Percentiles rank a stretch among this genome's conserved stretches.
phyloP scores from a whole-genome alignment of 2,329 filamentous ascomycete genomes.

The Xylariaceae sp. region DNA sequence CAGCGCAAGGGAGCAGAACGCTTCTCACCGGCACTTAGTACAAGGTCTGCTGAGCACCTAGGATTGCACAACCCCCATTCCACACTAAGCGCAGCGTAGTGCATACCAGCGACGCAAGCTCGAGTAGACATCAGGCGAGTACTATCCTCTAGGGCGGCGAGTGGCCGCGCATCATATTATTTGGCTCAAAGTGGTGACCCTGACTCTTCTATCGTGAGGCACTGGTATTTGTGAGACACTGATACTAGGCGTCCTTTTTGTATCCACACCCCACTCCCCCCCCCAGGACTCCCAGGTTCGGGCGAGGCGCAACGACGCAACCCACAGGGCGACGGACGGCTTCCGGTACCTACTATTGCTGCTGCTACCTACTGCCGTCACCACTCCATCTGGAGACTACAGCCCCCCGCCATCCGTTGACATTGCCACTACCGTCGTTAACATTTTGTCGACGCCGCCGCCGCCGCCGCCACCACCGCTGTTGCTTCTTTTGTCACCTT shows the following conservation, averaged over 20 bases:
- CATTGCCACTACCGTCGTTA: background rate
- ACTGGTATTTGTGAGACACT: constrained; percentile 32
- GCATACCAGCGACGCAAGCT: too few species aligned
- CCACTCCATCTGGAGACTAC: too few species aligned
- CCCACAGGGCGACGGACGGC: constrained; percentile 15
- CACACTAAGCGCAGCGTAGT: too few species aligned
- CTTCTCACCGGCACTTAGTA: background rate
- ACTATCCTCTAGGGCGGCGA: too few species aligned
- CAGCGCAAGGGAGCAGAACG: constrained; percentile 9
- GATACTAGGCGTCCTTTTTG: constrained; percentile 24
- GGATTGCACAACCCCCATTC: too few species aligned
- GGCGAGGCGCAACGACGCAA: constrained; percentile 29
- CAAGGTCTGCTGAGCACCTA: too few species aligned
- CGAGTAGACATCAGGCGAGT: too few species aligned
- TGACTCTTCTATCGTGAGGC: constrained; percentile 24
- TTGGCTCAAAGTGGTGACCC: constrained; percentile 23
- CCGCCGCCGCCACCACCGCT: too few species aligned
- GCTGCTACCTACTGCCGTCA: too few species aligned
- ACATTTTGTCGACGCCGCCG: background rate
- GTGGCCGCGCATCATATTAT: constrained; percentile 19
- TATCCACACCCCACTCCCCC: constrained; percentile 20
- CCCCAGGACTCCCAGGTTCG: constrained; percentile 25
- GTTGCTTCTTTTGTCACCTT: too few species aligned
- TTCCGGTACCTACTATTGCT: background rate
- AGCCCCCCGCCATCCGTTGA: background rate